These are phyloP conservation scores for Aspergillus taichungensis DNA, from an alignment of 495 filamentous ascomycete genomes.

Conservation along the genomic window DNA sequence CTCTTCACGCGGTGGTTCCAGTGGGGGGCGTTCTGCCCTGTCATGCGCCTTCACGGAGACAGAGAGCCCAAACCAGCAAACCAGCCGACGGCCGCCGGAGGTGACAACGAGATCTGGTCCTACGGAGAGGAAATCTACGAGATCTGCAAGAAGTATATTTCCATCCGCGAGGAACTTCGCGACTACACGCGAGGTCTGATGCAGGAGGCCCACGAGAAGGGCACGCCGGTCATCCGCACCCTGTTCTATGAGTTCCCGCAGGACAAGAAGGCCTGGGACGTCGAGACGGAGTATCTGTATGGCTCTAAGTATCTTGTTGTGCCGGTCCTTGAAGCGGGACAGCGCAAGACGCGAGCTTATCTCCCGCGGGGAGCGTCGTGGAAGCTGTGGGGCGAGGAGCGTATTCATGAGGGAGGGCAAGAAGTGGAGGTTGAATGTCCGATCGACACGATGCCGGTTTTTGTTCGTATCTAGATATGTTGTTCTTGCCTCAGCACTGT, in stretches of 20 bases:
- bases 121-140: slow-evolving; percentile 47
- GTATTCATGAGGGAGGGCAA: slow-evolving; percentile 24
- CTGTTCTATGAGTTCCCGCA: slow-evolving; percentile 49
- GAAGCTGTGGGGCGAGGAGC: slow-evolving; percentile 26
- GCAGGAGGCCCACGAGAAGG: slow-evolving; percentile 45
- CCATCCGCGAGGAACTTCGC: slow-evolving; percentile 42
- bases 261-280: slow-evolving; percentile 38
- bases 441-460: slow-evolving; percentile 44
- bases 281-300: slow-evolving; percentile 48
- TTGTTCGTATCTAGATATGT: slow-evolving; percentile 12
- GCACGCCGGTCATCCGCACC: slow-evolving; percentile 46
- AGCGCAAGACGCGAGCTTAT: slow-evolving; percentile 35
- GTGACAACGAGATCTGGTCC: slow-evolving; percentile 51
- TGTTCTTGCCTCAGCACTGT: too few species aligned
- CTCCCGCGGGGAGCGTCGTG: slow-evolving; percentile 37
- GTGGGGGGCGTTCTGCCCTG: slow-evolving; percentile 51
- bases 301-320: slow-evolving; percentile 44
- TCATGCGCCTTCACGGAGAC: slow-evolving; percentile 51
- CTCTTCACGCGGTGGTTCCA: slow-evolving; percentile 55
- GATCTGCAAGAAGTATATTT: slow-evolving; percentile 47
- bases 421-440: slow-evolving; percentile 36
- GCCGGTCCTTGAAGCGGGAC: slow-evolving; percentile 37
- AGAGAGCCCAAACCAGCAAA: slow-evolving; percentile 42
- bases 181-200: slow-evolving; percentile 43
- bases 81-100: slow-evolving; percentile 31